Evolutionary conservation across 345 rosid genomes (phyloP), one percentile per base, ranked within the genome.

Genomic region (Diplotaxis tenuifolia): DNA sequence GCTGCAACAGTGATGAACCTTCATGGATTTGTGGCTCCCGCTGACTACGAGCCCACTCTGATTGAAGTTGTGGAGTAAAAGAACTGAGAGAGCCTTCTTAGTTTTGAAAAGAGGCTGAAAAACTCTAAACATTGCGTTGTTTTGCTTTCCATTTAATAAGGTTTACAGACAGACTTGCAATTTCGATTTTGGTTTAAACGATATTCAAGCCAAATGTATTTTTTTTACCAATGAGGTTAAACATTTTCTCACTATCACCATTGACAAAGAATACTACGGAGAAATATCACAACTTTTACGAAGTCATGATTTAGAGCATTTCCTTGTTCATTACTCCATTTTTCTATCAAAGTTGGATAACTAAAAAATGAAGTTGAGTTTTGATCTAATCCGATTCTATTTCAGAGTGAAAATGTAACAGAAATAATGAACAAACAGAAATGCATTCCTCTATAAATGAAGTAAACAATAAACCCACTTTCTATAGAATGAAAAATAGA

Each of bases 1-100:
- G 98, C 96, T 60, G 99, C 99, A n/a, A 92, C 98, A 0, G 88
- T 95, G 74, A 89, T 92, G 76, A 95, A 92, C 82, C 94, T 95
- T 49, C 99, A 95, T 65, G 97, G 98, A 42, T 87, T 82, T 28
- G 87, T 79, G 78, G 96, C 98, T 70, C 98, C 99, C 1, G 25
- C 66, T 21, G 97, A 95, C 67, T 95, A 92, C 19, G 97, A 95
- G 84, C 80, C 89, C 16, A 88, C 90, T 32, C 94, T 92, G 4
- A 84, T 95, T 61, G 97, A 95, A 84, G 92, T 86, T 60, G 81
- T 76, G 3, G 96, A 86, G 50, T 16, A 67, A n/a, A n/a, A n/a
- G 68, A 70, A 80, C 55, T 83, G 47, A 68, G 47, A 68, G 29
- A 52, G 67, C 75, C 62, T 54, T 1, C 6, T 29, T 29, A 64